Evolutionary conservation across 768 basidiomycete species (phyloP).

Genomic region (Lactifluus subvellereus): DNA sequence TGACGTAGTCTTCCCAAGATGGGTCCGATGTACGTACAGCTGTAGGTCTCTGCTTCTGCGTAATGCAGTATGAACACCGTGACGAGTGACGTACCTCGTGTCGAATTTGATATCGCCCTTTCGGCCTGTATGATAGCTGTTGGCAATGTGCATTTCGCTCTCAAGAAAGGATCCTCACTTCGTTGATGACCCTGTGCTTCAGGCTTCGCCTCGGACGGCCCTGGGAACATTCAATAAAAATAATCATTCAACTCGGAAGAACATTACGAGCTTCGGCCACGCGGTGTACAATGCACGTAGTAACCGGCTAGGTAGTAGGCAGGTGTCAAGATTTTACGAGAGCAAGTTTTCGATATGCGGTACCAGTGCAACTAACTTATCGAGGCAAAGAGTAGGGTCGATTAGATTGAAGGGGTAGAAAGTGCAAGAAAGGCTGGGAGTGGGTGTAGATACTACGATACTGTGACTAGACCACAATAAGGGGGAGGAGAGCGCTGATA

Average conservation of each 20-base stretch:
- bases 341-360: too few relatives aligned
- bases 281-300: neutral
- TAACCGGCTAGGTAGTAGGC: too few relatives aligned
- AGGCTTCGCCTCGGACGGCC: neutral
- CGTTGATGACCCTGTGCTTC: neutral
- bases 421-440: neutral
- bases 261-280: neutral
- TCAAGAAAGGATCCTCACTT: neutral
- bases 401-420: neutral
- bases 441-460: too few relatives aligned
- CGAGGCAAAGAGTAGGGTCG: neutral
- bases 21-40: conserved; percentile 5
- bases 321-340: too few relatives aligned
- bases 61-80: neutral
- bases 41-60: neutral
- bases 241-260: neutral
- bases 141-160: neutral
- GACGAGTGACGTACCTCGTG: neutral
- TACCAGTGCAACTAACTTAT: neutral
- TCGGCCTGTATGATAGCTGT: too few relatives aligned
- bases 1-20: neutral
- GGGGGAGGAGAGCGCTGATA: too few relatives aligned
- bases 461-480: too few relatives aligned
- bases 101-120: neutral
- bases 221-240: neutral